Base-by-base conservation (phyloP, 768 basidiomycete species). In the Boletus rex-veris region DNA sequence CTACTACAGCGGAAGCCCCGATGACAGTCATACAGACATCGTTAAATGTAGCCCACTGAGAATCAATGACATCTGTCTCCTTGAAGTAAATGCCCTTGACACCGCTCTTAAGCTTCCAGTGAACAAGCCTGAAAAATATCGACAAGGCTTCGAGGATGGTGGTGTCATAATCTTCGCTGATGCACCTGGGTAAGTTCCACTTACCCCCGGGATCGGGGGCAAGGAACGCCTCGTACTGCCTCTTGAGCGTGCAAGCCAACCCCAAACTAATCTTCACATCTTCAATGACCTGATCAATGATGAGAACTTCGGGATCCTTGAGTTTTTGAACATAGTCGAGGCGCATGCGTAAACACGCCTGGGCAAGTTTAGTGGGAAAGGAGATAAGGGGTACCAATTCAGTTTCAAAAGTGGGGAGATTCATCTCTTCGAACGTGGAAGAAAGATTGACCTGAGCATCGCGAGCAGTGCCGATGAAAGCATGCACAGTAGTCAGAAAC, bases 1-100 rank as follows among this genome's bases (percentile, higher is more conserved):
- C 95, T 10, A 99, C 94, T 5, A 96, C 75, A 48, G 88, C 73
- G 18, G 96, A 93, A 21, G 95, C 97, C 5, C 91, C 91, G 18
- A 83, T 77, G 9, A 93, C 87, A 36, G 86, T 90, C 68, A 94
- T 77, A 53, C 92, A 93, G 48, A 96, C 92, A 68, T 91, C 90
- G 59, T 90, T 90, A 71, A 98, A 86, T 19, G 96, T 95, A 18
- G 90, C 87, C 90, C 94, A 96, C 63, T 98, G 94, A 7, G 88
- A 86, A 67, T 99, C 96, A 36, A 99, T 78, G n/a, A 98, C 85
- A 68, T 98, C 96, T 0, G 95, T 97, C 75, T 99, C 97, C 66
- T 95, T 93, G 77, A 98, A 95, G 71, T 96, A 90, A 45, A 95
- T 92, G 18, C 88, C 90, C 68, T 92, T 93, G 54, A 85, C 81